These are phyloP conservation scores for Fusarium nematophilum DNA, from an alignment of 2,329 filamentous ascomycete genomes.

Conservation along the genomic window DNA sequence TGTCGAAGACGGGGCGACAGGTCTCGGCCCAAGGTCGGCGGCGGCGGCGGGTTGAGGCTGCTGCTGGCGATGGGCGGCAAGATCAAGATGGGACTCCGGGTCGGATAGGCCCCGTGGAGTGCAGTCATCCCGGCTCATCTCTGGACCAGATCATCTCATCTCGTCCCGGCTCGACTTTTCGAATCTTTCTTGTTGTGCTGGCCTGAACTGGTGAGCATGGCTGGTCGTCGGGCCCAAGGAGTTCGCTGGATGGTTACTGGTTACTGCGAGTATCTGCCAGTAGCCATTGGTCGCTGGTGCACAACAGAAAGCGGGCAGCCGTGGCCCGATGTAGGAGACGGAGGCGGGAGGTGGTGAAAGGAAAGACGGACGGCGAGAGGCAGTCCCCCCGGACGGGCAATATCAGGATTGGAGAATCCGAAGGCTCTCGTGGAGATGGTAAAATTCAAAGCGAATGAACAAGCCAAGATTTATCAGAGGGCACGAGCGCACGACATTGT, in stretches of 20 bases:
- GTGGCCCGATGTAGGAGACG: conserved; percentile 33
- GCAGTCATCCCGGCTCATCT: conserved; percentile 47
- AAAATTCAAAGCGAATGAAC: conserved; percentile 44
- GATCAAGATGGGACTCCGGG: conserved; percentile 47
- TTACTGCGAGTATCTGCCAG: conserved; percentile 39
- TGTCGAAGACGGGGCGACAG: conserved; percentile 59
- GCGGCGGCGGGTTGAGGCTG: conserved; percentile 62
- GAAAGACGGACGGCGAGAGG: conserved; percentile 27
- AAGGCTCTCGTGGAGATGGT: conserved; percentile 43
- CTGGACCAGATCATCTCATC: conserved; percentile 46
- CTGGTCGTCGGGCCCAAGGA: conserved; percentile 32
- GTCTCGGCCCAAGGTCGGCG: conserved; percentile 63
- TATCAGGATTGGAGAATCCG: conserved; percentile 38
- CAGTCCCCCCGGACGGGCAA: conserved; percentile 35
- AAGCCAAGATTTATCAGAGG: conserved; percentile 46
- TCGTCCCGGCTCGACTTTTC: conserved; percentile 42
- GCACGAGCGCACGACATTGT: conserved; percentile 47
- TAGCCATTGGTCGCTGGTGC: conserved; percentile 39
- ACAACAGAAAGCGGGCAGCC: conserved; percentile 40
- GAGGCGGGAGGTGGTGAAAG: conserved; percentile 30
- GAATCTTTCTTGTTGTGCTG: conserved; percentile 40
- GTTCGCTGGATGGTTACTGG: conserved; percentile 34
- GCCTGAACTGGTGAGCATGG: conserved; percentile 41
- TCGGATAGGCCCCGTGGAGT: conserved; percentile 47
- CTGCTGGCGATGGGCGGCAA: conserved; percentile 50